Evolutionary conservation across 2,329 filamentous ascomycete genomes (phyloP), one percentile per base, ranked within the genome.

Genomic region (Arthroderma sp.): DNA sequence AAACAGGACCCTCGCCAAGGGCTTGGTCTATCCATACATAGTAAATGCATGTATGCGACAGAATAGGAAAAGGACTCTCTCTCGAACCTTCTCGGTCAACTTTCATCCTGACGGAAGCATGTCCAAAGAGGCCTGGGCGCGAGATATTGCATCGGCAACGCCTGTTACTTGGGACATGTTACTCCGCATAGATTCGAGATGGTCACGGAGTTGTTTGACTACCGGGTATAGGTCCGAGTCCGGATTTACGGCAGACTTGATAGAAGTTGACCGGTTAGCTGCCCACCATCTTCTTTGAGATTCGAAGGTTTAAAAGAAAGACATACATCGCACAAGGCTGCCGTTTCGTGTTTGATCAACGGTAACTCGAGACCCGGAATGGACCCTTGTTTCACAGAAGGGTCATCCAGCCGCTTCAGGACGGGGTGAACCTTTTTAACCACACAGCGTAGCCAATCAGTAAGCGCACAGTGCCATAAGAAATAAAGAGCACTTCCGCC

Each of bases 111-210:
- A 33, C 1, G 50, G 50, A 3, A 52, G 40, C 41, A 51, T 45
- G 34, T 45, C 48, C 22, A 52, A 45, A 27, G 48, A 41, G 9
- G 48, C 45, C 43, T 49, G 47, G 29, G 65, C 60, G 34, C 62
- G 58, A 33, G 53, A 53, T 44, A 68, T 59, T 5, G 63, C 64
- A 42, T 66, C 62, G 6, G 54, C 55, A 31, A 68, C 50, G 3
- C 62, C 64, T 33, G 49, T 48, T 30, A 66, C 54, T 10, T 65
- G 63, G 10, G 57, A 56, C 2, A 56, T 58, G 44, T 69, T 69
- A 43, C 53, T 62, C 45, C 63, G 61, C 61, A 69, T 68, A 4
- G 66, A 69, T 50, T 59, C 58, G 11, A 69, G 57, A 57, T 69
- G 66, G 32, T 56, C 62, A 43, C 62, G 62, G 9, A 69, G 50